Evolutionary conservation across 495 filamentous ascomycete species (phyloP), one percentile per base, ranked within the genome.

Genomic region (Lentithecium fluviatile): DNA sequence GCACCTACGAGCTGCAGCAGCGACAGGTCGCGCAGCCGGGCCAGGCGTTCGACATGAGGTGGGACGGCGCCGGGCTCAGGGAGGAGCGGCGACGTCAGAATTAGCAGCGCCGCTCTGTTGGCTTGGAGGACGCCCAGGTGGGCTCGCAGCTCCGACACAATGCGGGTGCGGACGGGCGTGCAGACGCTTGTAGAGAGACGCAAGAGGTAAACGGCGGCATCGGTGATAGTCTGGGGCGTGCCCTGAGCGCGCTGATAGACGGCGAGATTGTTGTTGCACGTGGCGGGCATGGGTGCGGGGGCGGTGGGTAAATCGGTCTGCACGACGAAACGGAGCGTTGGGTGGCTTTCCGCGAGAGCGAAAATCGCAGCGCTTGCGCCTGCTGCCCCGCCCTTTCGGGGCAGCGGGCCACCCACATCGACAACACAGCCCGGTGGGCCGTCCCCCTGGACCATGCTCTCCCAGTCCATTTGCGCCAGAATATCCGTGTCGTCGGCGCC

Each of bases 371-470:
- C n/a, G n/a, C n/a, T n/a, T n/a, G n/a, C n/a, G n/a, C n/a, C n/a
- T n/a, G n/a, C n/a, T n/a, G n/a, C n/a, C n/a, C n/a, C n/a, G n/a
- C n/a, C n/a, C n/a, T n/a, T n/a, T n/a, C n/a, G n/a, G n/a, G n/a
- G n/a, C n/a, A n/a, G n/a, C n/a, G n/a, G n/a, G n/a, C n/a, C n/a
- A n/a, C n/a, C n/a, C n/a, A n/a, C n/a, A n/a, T n/a, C n/a, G n/a
- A n/a, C n/a, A n/a, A n/a, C n/a, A n/a, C n/a, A n/a, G n/a, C n/a
- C n/a, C n/a, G n/a, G n/a, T n/a, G 8, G 8, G 36, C 36, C 36
- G 36, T 38, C 36, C 36, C 36, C 36, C 8, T 38, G 36, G 36
- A 38, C 15, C 15, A 7, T 15, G 36, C 49, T 72, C 63, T n/a
- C 8, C 36, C 36, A 38, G 36, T 38, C 36, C 7, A 38, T 7